A percentile compares a stretch with the other conserved stretches of the same genome.
Evolutionary conservation across 345 rosid species (phyloP).

Genomic region (Corchorus olitorius): DNA sequence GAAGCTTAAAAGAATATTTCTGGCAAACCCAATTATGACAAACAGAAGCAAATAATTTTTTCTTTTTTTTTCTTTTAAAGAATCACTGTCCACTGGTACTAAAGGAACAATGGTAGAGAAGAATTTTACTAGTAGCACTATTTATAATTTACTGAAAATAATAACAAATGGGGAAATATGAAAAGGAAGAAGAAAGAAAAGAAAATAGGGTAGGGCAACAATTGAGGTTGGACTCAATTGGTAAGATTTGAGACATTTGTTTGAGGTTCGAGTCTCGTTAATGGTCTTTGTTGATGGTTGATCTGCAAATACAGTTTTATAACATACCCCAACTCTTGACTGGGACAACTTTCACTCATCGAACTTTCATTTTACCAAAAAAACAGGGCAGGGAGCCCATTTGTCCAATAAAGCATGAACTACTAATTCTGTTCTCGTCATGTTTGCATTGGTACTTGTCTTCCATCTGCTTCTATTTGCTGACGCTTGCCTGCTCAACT

Average conservation of each 20-base stretch:
- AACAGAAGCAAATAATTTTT: too few species aligned
- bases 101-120: background rate
- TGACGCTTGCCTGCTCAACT: conserved; percentile 17
- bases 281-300: too few species aligned
- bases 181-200: conserved; percentile 6
- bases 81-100: background rate
- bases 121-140: background rate
- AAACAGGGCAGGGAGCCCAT: too few species aligned
- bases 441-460: conserved; percentile 35
- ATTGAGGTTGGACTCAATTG: too few species aligned
- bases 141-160: background rate
- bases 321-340: too few species aligned
- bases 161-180: conserved; percentile 7
- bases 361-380: too few species aligned
- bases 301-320: too few species aligned
- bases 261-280: too few species aligned
- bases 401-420: conserved; percentile 38
- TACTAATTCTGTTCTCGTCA: background rate
- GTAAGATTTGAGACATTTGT: too few species aligned
- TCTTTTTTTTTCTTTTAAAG: background rate
- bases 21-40: background rate
- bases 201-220: too few species aligned
- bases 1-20: background rate
- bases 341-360: too few species aligned
- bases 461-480: background rate